Conservation (phyloP, 108 stramenopile species). For the Ochromonas danica region DNA sequence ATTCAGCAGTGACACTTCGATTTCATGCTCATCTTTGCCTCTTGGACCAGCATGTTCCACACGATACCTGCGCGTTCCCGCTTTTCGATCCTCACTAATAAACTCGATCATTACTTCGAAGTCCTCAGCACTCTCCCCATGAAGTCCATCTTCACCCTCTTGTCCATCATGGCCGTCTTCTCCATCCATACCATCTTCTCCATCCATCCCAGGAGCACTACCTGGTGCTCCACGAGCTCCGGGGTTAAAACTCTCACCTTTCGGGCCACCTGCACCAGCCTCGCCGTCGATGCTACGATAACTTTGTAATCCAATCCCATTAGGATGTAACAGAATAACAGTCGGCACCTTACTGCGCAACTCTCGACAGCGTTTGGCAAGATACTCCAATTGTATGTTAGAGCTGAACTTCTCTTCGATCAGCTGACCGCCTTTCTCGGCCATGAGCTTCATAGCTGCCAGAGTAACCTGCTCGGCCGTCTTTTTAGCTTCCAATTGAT, state of each 20-base stretch:
- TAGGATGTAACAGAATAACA: not conserved
- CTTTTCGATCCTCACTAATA: not conserved
- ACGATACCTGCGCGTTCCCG: not conserved
- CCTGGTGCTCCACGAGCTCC: not conserved
- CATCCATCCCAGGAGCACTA: not conserved
- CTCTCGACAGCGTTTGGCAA: not conserved
- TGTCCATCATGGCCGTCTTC: not conserved
- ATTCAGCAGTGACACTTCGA: not conserved
- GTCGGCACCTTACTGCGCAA: not conserved
- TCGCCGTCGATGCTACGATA: not conserved
- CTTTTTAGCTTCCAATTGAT: not conserved
- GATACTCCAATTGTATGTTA: not conserved
- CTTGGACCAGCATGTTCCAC: not conserved
- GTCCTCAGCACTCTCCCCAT: not conserved
- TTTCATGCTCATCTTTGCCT: not conserved
- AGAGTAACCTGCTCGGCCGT: not conserved
- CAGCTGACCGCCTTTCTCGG: not conserved
- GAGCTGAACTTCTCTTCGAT: slow-evolving; percentile 10
- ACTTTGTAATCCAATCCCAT: not conserved
- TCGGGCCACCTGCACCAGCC: not conserved
- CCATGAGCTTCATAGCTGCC: not conserved
- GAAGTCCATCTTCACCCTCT: not conserved
- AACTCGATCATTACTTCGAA: not conserved
- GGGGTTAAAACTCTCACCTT: not conserved
- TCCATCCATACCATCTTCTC: not conserved